Percentiles rank a stretch among this genome's conserved stretches.
Conservation (phyloP, 2,329 filamentous ascomycete genomes). For the Macrophomina pseudophaseolina region DNA sequence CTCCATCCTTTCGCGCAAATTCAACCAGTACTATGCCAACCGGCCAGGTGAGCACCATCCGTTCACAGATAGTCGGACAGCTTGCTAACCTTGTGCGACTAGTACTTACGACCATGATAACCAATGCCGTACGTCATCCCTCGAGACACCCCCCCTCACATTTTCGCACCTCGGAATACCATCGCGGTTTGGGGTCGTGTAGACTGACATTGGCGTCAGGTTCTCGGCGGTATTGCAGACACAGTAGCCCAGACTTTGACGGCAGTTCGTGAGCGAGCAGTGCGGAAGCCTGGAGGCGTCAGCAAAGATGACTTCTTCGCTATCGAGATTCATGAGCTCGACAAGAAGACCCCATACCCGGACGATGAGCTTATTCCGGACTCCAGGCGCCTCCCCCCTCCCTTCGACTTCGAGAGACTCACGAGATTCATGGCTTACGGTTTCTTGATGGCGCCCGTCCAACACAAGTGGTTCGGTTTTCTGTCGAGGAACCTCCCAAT, state of each 20-base stretch:
- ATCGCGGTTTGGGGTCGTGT: not conserved
- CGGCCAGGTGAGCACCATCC: constrained; percentile 69
- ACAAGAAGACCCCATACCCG: constrained; percentile 75
- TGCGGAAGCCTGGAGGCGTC: constrained; percentile 65
- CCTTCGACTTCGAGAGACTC: constrained; percentile 94
- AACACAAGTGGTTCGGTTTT: constrained; percentile 96
- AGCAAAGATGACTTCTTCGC: constrained; percentile 74
- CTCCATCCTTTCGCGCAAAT: constrained; percentile 80
- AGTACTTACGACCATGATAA: constrained; percentile 99
- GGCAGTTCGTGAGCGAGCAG: constrained; percentile 71
- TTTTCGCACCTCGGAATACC: not conserved
- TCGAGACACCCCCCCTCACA: constrained; percentile 26
- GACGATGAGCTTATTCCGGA: constrained; percentile 70
- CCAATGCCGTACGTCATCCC: constrained; percentile 74
- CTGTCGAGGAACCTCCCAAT: constrained; percentile 83
- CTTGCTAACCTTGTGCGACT: constrained; percentile 27
- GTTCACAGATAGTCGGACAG: not conserved
- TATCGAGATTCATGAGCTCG: constrained; percentile 87
- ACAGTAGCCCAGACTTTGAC: constrained; percentile 95
- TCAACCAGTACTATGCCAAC: constrained; percentile 92
- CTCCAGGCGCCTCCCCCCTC: constrained; percentile 68
- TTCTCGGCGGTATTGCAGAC: constrained; percentile 93
- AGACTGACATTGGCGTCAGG: constrained; percentile 43
- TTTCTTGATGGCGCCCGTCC: constrained; percentile 92
- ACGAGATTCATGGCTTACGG: constrained; percentile 97